Percentiles rank a stretch among this genome's conserved stretches.
Evolutionary conservation across 768 basidiomycete genomes (phyloP).

Genomic region (Kwoniella europaea): DNA sequence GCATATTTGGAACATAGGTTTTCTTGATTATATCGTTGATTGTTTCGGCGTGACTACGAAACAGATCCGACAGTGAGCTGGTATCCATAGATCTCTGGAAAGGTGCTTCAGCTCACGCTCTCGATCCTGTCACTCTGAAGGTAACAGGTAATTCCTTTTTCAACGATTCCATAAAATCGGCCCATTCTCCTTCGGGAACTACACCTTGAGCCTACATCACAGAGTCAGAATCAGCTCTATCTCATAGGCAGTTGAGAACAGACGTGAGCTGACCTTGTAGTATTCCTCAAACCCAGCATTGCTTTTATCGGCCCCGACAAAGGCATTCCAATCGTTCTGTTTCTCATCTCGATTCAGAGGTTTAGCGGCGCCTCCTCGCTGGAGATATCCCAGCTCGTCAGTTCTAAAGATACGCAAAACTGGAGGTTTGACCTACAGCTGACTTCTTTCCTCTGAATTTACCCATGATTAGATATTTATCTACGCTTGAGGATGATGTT

Average conservation of each 20-base stretch:
- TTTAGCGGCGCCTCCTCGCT: conserved; percentile 18
- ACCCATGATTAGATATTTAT: conserved; percentile 2
- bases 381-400: not conserved
- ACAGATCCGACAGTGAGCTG: conserved; percentile 56
- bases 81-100: too few species aligned
- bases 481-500: too few species aligned
- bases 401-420: not conserved
- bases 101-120: conserved; percentile 66
- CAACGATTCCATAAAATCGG: conserved; percentile 69
- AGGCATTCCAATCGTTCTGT: conserved; percentile 29
- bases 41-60: conserved; percentile 65
- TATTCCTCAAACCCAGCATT: conserved; percentile 61
- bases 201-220: conserved; percentile 67
- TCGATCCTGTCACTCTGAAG: conserved; percentile 86
- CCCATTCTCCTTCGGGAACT: conserved; percentile 77
- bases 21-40: conserved; percentile 79
- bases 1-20: conserved; percentile 76
- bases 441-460: conserved; percentile 24
- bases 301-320: conserved; percentile 34
- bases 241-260: not conserved
- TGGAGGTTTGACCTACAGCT: not conserved
- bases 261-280: conserved; percentile 58
- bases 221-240: not conserved
- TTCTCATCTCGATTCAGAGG: conserved; percentile 23
- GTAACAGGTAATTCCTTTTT: conserved; percentile 83